Conservation (phyloP, 805 yeast species). For the Wickerhamomyces sydowiorum region DNA sequence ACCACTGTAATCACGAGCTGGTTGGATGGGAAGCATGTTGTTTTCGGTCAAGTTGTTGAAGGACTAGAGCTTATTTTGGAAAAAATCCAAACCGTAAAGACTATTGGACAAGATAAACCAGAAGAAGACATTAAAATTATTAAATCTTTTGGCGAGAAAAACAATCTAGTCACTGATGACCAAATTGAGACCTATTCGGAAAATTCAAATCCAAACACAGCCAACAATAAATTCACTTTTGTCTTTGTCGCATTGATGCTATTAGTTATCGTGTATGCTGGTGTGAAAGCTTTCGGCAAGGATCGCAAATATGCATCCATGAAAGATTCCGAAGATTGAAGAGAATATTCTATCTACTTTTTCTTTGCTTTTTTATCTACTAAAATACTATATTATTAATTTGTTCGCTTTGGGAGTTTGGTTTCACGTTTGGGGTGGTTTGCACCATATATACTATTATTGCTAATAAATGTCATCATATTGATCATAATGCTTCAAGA, state of each 20-base stretch:
- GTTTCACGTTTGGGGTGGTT: background rate
- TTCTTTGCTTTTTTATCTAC: background rate
- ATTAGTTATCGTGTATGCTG: slow-evolving; percentile 10
- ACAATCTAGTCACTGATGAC: slow-evolving; percentile 11
- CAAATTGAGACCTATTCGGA: slow-evolving; percentile 17
- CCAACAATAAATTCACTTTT: slow-evolving; percentile 7
- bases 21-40: slow-evolving; percentile 63
- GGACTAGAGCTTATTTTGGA: slow-evolving; percentile 58
- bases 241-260: slow-evolving; percentile 12
- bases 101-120: slow-evolving; percentile 38
- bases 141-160: slow-evolving; percentile 25
- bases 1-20: slow-evolving; percentile 45
- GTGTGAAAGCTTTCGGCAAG: slow-evolving; percentile 3
- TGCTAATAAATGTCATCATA: no score
- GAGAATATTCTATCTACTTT: background rate
- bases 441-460: no score
- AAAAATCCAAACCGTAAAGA: slow-evolving; percentile 51
- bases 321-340: slow-evolving; percentile 14
- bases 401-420: background rate
- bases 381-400: background rate
- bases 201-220: slow-evolving; percentile 5
- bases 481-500: slow-evolving; percentile 1
- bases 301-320: slow-evolving; percentile 20
- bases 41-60: slow-evolving; percentile 69
- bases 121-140: slow-evolving; percentile 34